phyloP scores from a whole-genome alignment of 371 early-diverging fungal genomes.

The Rhizopus sp. region DNA sequence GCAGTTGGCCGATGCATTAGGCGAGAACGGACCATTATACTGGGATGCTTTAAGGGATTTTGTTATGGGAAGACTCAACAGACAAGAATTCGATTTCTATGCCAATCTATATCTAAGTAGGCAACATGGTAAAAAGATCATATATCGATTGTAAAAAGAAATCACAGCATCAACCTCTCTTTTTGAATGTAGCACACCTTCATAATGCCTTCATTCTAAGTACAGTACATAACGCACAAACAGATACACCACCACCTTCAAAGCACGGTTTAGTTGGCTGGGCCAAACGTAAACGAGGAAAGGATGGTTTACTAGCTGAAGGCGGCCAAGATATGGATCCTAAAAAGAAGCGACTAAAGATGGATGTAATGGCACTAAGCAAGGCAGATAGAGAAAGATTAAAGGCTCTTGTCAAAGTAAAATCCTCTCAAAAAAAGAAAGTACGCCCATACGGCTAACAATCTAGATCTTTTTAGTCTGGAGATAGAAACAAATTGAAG shows the following conservation, averaged over 20 bases:
- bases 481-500: constrained; percentile 35
- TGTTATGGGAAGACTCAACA: constrained; percentile 74
- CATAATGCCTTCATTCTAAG: constrained; percentile 83
- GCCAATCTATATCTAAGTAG: constrained; percentile 68
- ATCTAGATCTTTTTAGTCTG: constrained; percentile 16
- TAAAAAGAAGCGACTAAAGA: constrained; percentile 63
- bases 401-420: constrained; percentile 60
- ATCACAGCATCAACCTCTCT: background rate
- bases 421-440: background rate
- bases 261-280: constrained; percentile 65
- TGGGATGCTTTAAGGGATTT: constrained; percentile 81
- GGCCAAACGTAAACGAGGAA: constrained; percentile 65
- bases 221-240: constrained; percentile 77
- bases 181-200: constrained; percentile 51
- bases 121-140: constrained; percentile 51
- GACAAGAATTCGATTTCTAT: constrained; percentile 81
- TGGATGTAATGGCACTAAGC: constrained; percentile 71
- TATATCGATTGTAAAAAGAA: background rate
- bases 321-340: constrained; percentile 52
- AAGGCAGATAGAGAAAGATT: constrained; percentile 72
- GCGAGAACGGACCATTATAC: constrained; percentile 77
- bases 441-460: background rate
- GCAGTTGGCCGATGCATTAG: constrained; percentile 76
- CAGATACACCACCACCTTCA: constrained; percentile 67
- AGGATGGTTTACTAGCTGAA: constrained; percentile 48